Percentiles rank a stretch among this genome's conserved stretches.
Evolutionary conservation across 257 asterid species (phyloP).

Genomic region (Solanum chaucha): DNA sequence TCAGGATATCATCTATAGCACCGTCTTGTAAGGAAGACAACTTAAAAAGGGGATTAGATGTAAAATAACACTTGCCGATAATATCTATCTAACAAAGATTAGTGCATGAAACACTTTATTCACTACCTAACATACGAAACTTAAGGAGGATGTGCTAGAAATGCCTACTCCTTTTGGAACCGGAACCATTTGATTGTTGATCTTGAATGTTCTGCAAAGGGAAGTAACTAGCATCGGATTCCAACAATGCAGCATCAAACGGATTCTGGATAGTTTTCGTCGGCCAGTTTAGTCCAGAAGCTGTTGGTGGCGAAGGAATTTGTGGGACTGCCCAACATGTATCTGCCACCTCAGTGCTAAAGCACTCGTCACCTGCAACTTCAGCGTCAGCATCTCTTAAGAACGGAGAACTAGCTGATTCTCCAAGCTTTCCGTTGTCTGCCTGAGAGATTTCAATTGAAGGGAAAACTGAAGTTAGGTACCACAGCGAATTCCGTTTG

Average conservation of each 20-base stretch:
- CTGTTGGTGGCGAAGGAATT: constrained; percentile 72
- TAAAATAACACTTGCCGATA: not conserved
- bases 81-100: not conserved
- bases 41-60: too few species aligned
- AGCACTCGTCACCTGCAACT: constrained; percentile 46
- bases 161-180: constrained; percentile 33
- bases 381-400: constrained; percentile 40
- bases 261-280: constrained; percentile 20
- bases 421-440: constrained; percentile 58
- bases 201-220: constrained; percentile 15
- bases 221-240: constrained; percentile 43
- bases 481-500: not conserved
- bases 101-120: not conserved
- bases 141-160: constrained; percentile 8
- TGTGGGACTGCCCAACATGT: constrained; percentile 70
- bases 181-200: constrained; percentile 15
- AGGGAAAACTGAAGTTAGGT: constrained; percentile 5
- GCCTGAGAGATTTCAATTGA: constrained; percentile 33
- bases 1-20: not conserved
- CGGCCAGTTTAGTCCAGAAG: constrained; percentile 73
- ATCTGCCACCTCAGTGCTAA: constrained; percentile 42
- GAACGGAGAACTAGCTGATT: constrained; percentile 36
- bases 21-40: not conserved
- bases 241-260: constrained; percentile 33
- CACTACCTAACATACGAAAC: not conserved